A percentile compares a stretch with the other conserved stretches of the same genome.
Conservation (phyloP, 2,329 filamentous ascomycete species). For the Fusarium sambucinum region DNA sequence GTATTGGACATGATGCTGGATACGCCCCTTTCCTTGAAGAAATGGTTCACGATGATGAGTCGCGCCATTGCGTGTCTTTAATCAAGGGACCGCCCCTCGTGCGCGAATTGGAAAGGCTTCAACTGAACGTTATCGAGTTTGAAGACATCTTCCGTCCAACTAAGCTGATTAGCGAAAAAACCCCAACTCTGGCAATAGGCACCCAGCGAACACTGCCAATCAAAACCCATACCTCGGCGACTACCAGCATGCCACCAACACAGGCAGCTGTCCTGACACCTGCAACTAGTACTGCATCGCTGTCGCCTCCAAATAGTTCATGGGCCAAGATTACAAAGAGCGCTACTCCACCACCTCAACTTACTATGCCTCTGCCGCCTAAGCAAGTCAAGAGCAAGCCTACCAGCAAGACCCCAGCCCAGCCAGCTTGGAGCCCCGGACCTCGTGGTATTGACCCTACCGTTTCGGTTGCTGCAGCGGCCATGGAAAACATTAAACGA, state of each 20-base stretch:
- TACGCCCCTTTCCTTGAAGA: slow-evolving; percentile 71
- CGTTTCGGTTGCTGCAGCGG: slow-evolving; percentile 60
- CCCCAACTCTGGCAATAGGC: slow-evolving; percentile 4
- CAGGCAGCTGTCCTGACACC: slow-evolving; percentile 40
- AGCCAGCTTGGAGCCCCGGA: slow-evolving; percentile 64
- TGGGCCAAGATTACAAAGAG: slow-evolving; percentile 57
- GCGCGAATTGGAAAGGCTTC: slow-evolving; percentile 62
- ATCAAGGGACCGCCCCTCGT: slow-evolving; percentile 66
- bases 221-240: slow-evolving; percentile 22
- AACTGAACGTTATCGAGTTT: slow-evolving; percentile 61
- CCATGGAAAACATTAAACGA: slow-evolving; percentile 68
- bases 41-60: slow-evolving; percentile 60
- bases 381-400: slow-evolving; percentile 45
- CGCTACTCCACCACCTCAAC: slow-evolving; percentile 56
- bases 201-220: slow-evolving; percentile 5
- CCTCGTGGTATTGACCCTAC: slow-evolving; percentile 66
- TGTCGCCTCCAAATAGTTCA: slow-evolving; percentile 42
- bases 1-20: slow-evolving; percentile 70
- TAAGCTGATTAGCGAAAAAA: slow-evolving; percentile 59
- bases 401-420: slow-evolving; percentile 37
- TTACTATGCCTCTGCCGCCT: slow-evolving; percentile 56
- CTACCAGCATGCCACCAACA: slow-evolving; percentile 17
- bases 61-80: slow-evolving; percentile 62
- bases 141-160: slow-evolving; percentile 66
- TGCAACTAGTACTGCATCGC: slow-evolving; percentile 44